Conservation (phyloP, 2,329 filamentous ascomycete species). For the Talaromyces sp. region DNA sequence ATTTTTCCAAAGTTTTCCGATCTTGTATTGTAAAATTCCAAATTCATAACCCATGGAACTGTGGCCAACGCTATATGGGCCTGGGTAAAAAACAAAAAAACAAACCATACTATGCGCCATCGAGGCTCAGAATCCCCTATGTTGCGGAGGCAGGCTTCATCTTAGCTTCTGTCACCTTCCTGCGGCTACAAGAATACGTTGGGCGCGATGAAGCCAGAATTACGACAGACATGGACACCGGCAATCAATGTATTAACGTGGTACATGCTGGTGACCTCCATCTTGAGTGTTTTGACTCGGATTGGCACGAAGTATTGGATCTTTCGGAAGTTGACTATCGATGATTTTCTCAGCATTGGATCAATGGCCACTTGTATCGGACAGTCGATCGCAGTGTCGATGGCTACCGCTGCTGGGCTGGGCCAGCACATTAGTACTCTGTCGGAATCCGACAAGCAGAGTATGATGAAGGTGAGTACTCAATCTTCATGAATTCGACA, state of each 20-base stretch:
- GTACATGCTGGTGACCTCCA: constrained; percentile 30
- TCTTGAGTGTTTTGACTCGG: constrained; percentile 27
- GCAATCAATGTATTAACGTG: constrained; percentile 29
- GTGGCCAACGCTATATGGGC: too few relatives aligned
- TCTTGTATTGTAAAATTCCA: too few relatives aligned
- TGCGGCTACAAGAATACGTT: too few relatives aligned
- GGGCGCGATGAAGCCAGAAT: constrained; percentile 10
- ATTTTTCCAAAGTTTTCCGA: too few relatives aligned
- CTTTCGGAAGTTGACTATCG: constrained; percentile 24
- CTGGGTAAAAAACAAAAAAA: too few relatives aligned
- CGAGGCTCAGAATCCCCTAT: too few relatives aligned
- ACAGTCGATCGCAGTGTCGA: constrained; percentile 26
- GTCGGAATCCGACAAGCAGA: constrained; percentile 3
- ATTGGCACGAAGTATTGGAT: constrained; percentile 29
- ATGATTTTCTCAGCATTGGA: constrained; percentile 26
- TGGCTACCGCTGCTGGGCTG: constrained; percentile 26
- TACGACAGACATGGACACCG: constrained; percentile 19
- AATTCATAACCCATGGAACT: too few relatives aligned
- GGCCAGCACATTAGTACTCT: constrained; percentile 23
- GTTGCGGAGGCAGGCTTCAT: too few relatives aligned
- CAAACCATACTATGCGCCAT: too few relatives aligned
- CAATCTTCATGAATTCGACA: not conserved
- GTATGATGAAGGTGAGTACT: constrained; percentile 24
- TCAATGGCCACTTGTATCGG: constrained; percentile 22
- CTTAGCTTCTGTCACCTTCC: too few relatives aligned